Percentiles rank a stretch among this genome's conserved stretches.
These are phyloP conservation scores for Ogataea degrootiae DNA, from an alignment of 805 yeast genomes.

Conservation along the genomic window DNA sequence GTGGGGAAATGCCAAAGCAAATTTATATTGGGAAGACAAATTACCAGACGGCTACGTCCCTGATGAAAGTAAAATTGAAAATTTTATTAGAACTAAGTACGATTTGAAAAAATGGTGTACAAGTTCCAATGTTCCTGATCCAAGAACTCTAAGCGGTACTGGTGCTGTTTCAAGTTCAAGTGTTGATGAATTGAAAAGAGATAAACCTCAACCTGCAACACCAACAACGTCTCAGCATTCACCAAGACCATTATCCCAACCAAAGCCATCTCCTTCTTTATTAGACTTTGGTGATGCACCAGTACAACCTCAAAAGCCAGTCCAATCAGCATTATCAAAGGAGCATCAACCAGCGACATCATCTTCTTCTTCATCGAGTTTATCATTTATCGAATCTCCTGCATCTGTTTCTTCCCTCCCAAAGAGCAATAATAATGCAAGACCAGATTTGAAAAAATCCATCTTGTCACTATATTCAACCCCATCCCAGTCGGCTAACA, in stretches of 20 bases:
- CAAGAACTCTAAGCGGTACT: constrained; percentile 30
- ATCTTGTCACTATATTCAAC: constrained; percentile 83
- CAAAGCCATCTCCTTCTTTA: constrained; percentile 5
- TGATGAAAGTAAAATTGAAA: constrained; percentile 78
- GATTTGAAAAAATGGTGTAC: constrained; percentile 84
- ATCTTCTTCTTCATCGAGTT: constrained; percentile 7
- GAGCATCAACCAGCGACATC: neutral
- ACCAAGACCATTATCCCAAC: neutral
- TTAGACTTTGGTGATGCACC: constrained; percentile 6
- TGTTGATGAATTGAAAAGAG: neutral
- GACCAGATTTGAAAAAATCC: constrained; percentile 90
- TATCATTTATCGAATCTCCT: neutral
- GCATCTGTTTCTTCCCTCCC: neutral
- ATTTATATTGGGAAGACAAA: constrained; percentile 77
- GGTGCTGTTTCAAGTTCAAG: neutral
- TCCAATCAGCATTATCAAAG: neutral
- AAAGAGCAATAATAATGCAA: constrained; percentile 23
- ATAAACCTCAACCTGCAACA: constrained; percentile 1
- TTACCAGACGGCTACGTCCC: constrained; percentile 70
- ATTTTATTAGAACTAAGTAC: constrained; percentile 88
- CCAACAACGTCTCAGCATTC: neutral
- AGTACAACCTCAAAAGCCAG: constrained; percentile 3
- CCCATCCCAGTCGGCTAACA: constrained; percentile 33
- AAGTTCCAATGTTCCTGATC: constrained; percentile 55
- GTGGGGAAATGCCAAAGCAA: constrained; percentile 85